Percentiles rank a stretch among this genome's conserved stretches.
These are phyloP conservation scores for Solidago caesia DNA, from an alignment of 129 eudicot species.

Conservation along the genomic window DNA sequence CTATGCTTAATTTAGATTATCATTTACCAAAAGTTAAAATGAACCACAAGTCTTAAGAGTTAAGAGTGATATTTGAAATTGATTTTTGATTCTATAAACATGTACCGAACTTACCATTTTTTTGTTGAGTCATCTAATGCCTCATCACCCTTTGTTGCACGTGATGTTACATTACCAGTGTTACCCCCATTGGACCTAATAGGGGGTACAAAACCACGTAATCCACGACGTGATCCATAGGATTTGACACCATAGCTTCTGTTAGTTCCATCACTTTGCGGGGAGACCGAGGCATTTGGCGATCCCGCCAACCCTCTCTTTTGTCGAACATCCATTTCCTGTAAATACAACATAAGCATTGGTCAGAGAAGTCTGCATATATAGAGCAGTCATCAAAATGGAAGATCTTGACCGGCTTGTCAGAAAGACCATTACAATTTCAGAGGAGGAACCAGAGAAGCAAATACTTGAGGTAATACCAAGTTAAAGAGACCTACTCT, in stretches of 20 bases:
- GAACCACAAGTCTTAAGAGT: not conserved
- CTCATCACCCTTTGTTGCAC: constrained; percentile 77
- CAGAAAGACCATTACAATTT: not conserved
- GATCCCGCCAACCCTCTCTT: constrained; percentile 70
- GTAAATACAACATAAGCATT: constrained; percentile 17
- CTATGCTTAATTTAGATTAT: constrained; percentile 9
- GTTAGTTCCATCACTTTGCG: constrained; percentile 59
- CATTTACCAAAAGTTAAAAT: not conserved
- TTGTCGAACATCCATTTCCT: constrained; percentile 87
- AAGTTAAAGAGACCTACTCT: not conserved
- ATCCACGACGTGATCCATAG: constrained; percentile 84
- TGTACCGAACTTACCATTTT: constrained; percentile 58
- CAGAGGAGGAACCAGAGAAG: not conserved
- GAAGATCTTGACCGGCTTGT: constrained; percentile 9
- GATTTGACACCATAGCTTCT: constrained; percentile 69
- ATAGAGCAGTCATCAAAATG: constrained; percentile 7
- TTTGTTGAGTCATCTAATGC: constrained; percentile 81
- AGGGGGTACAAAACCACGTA: constrained; percentile 94
- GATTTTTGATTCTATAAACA: constrained; percentile 15
- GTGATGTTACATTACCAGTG: constrained; percentile 65
- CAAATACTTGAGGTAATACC: constrained; percentile 6
- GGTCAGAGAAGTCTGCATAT: constrained; percentile 13
- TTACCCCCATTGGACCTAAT: constrained; percentile 71
- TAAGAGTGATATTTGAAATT: not conserved
- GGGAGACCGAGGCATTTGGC: constrained; percentile 75